Base-by-base conservation (phyloP, 805 yeast genomes). In the Lachancea fermentati region DNA sequence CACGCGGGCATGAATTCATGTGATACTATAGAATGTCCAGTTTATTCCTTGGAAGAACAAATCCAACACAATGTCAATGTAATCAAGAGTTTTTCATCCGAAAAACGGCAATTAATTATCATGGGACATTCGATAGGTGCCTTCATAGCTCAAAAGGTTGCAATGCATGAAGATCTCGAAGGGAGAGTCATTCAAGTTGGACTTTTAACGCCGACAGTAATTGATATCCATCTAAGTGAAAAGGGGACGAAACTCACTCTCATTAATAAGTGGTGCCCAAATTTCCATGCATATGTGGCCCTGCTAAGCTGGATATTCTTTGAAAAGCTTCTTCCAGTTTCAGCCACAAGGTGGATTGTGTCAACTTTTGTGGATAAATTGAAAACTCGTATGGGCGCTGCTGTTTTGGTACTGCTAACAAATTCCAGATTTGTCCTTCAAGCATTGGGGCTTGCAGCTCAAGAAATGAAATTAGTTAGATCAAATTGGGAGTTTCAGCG, bases 41-140 rank as follows among this genome's bases (percentile, higher is more conserved):
- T 64, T 11, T 71, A 63, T 51, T 60, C 66, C 22, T 56, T 83
- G 15, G 67, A 75, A 12, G 75, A 69, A 34, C 91, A 83, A 62
- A 58, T 79, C 12, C 51, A 69, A 2, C 87, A 82, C 55, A 79
- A 81, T 58, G 53, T 69, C 18, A 67, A 66, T 8, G 63, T 80
- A n/a, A 60, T 82, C 32, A 61, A 64, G 55, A 66, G 25, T 51
- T 63, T 37, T 41, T 67, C 25, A 36, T 44, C 13, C 29, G 22
- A 18, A 43, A 51, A 28, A 14, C 43, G 44, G 24, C 48, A 44
- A 17, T 37, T 41, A 42, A 51, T 36, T 34, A 62, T 81, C 16
- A 57, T 80, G 49, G 81, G 86, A 15, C 94, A 84, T 55, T 82
- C 91, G 0, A 75, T 83, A 11, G 94, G 94, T 1, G 69, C 79